Base-by-base conservation (phyloP, 2,329 filamentous ascomycete species). In the Alternaria hordeiaustralica region DNA sequence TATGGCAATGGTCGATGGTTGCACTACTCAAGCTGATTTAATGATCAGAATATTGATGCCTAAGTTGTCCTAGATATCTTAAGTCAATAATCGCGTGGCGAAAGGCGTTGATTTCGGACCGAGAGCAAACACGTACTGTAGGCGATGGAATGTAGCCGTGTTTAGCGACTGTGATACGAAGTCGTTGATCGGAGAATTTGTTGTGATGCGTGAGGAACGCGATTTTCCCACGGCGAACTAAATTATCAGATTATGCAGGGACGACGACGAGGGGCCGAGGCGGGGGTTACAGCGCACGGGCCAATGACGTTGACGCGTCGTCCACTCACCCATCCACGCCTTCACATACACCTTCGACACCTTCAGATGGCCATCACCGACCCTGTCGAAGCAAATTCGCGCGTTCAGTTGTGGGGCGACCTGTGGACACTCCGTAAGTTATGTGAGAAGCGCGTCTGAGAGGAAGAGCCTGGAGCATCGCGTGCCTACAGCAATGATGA, bases 171-270 rank as follows among this genome's bases (percentile, higher is more conserved):
- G 13, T 11, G 20, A 11, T 15, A n/a, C 9, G 13, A 25, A 5
- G 28, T 36, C 49, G 28, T 36, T 5, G 7, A 36, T 4, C 28
- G 20, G 20, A 9, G 28, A 36, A 21, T n/a, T 25, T 41, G 49
- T 8, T 9, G 30, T 41, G 49, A 36, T 13, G 15, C 20, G 50
- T 50, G 11, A 26, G 46, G 36, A 47, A 51, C 45, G 33, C 53
- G 58, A 50, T 44, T 61, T 61, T 50, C 20, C 30, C 49, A 23
- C 23, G 30, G 20, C 30, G 12, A 41, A 47, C 33, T 20, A 28
- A 46, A 41, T 55, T 61, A 61, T 55, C 54, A 28, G 45, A 61
- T 44, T 57, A 61, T 61, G 58, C 58, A 61, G 58, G 58, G 53
- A 61, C 45, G 25, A 30, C 30, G 13, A 50, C 21, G 20, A 21